A percentile compares a stretch with the other conserved stretches of the same genome.
phyloP scores from a whole-genome alignment of 192 early-diverging fungal species.

The Neocallimastix lanati region DNA sequence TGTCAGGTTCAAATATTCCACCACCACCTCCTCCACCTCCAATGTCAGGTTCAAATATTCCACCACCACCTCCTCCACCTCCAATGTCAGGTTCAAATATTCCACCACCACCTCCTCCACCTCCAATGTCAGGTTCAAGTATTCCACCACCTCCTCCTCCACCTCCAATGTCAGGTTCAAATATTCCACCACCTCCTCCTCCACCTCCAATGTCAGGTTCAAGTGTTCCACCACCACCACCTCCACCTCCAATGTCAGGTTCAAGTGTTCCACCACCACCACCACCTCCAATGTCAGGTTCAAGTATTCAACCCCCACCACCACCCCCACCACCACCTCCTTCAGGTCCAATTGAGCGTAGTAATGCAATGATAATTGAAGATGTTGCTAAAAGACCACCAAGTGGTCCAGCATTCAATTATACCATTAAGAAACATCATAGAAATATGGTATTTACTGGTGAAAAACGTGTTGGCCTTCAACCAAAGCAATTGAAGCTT shows the following conservation, averaged over 20 bases:
- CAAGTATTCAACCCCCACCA: constrained; percentile 6
- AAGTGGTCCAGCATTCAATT: neutral
- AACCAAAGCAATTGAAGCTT: constrained; percentile 18
- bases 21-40: constrained; percentile 7
- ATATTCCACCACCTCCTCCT: constrained; percentile 4
- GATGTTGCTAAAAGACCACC: neutral
- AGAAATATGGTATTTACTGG: neutral
- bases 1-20: no score
- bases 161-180: constrained; percentile 8
- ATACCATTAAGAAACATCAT: neutral
- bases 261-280: no score
- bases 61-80: constrained; percentile 13
- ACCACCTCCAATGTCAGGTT: constrained; percentile 8
- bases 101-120: neutral
- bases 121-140: constrained; percentile 10
- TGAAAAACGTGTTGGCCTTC: neutral
- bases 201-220: no score
- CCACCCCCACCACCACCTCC: constrained; percentile 12
- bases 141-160: constrained; percentile 16
- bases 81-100: neutral
- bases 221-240: constrained; percentile 3
- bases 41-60: constrained; percentile 11
- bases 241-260: neutral
- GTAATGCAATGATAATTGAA: constrained; percentile 4
- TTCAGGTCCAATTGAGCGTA: neutral